A percentile compares a stretch with the other conserved stretches of the same genome.
Conservation (phyloP, 495 filamentous ascomycete species). For the Copromyces sp. region DNA sequence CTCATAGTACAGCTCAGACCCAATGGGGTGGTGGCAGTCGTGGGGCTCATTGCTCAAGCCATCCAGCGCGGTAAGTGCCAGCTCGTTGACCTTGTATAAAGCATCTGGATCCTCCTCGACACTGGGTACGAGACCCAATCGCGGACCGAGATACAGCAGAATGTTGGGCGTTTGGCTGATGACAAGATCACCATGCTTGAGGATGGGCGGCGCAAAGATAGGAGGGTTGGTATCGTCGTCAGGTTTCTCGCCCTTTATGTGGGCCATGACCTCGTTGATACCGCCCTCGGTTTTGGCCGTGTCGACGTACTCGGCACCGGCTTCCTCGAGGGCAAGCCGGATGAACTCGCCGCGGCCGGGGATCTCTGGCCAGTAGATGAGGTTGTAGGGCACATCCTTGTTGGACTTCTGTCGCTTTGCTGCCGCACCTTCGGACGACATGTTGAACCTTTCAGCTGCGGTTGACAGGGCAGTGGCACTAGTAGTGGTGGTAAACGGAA, state of each 20-base stretch:
- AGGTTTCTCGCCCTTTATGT: conserved; percentile 24
- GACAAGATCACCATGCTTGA: conserved; percentile 46
- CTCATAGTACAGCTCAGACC: conserved; percentile 47
- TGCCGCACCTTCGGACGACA: conserved; percentile 9
- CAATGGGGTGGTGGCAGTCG: conserved; percentile 57
- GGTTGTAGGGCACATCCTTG: conserved; percentile 40
- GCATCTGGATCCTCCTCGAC: conserved; percentile 33
- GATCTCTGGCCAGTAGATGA: conserved; percentile 54
- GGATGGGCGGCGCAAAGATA: conserved; percentile 48
- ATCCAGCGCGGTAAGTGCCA: conserved; percentile 59
- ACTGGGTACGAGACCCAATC: conserved; percentile 38
- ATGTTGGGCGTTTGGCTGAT: conserved; percentile 58
- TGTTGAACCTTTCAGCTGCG: background rate
- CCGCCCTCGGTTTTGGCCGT: conserved; percentile 33
- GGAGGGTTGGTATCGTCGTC: conserved; percentile 45
- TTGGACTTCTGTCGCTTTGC: conserved; percentile 30
- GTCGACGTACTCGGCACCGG: conserved; percentile 50
- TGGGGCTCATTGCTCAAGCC: conserved; percentile 54
- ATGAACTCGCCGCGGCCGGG: conserved; percentile 58
- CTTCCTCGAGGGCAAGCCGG: conserved; percentile 54
- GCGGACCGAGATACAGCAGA: conserved; percentile 47
- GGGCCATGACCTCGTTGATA: conserved; percentile 25
- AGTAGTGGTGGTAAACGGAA: background rate
- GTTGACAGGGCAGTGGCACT: background rate
- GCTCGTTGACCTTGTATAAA: conserved; percentile 41